A percentile compares a stretch with the other conserved stretches of the same genome.
These are phyloP conservation scores for Salix udensis DNA, from an alignment of 345 rosid genomes.

Conservation along the genomic window DNA sequence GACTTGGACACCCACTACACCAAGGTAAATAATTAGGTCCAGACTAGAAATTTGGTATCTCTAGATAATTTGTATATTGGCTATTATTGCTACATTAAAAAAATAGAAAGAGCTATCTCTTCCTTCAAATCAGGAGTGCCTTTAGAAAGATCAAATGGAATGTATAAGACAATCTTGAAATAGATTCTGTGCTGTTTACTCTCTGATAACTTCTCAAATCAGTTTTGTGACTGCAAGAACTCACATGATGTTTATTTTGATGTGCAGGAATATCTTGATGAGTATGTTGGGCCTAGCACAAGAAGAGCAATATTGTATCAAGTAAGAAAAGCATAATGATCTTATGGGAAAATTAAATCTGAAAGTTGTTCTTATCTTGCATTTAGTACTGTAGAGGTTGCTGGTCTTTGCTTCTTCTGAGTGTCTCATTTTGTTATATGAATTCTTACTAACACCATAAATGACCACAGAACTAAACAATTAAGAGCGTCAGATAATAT, in stretches of 20 bases:
- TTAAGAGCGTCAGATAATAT: not conserved
- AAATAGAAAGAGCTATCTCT: not conserved
- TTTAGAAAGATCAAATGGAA: not conserved
- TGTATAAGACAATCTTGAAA: not conserved
- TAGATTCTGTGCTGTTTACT: not conserved
- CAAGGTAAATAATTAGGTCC: constrained; percentile 34
- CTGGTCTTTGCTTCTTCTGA: not conserved
- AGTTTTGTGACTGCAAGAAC: not conserved
- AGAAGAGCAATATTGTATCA: constrained; percentile 71
- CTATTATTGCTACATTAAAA: not conserved
- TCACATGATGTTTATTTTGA: constrained; percentile 5
- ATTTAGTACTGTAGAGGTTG: not conserved
- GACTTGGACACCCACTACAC: constrained; percentile 96
- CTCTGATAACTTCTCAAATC: not conserved
- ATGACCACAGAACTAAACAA: not conserved
- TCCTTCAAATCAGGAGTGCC: not conserved
- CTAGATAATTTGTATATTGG: not conserved
- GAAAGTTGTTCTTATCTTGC: not conserved
- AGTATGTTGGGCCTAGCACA: constrained; percentile 52
- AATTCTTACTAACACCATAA: not conserved
- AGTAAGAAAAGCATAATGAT: constrained; percentile 36
- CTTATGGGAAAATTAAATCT: not conserved
- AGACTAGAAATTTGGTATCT: not conserved
- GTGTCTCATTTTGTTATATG: not conserved
- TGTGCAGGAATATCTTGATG: constrained; percentile 76